Percentiles rank a stretch among this genome's conserved stretches.
Evolutionary conservation across 148 eudicot species (phyloP).

Genomic region (Spergularia bocconei): DNA sequence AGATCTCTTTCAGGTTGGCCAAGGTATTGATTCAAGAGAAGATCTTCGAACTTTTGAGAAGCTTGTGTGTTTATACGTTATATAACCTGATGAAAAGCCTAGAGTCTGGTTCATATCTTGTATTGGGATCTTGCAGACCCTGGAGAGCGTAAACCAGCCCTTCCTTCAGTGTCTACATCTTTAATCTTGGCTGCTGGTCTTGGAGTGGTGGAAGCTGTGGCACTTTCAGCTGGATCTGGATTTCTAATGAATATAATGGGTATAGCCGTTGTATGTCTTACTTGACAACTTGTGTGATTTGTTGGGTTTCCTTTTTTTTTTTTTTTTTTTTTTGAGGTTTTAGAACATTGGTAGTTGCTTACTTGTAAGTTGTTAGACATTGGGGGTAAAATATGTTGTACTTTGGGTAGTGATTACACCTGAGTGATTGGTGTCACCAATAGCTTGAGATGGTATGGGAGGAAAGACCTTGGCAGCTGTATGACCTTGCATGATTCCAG

Average conservation of each 20-base stretch:
- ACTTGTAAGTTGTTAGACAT: neutral
- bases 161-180: conserved; percentile 85
- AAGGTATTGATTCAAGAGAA: conserved; percentile 41
- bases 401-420: neutral
- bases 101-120: neutral
- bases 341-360: neutral
- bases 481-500: neutral
- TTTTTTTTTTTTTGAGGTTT: too few relatives aligned
- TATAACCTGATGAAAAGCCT: neutral
- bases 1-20: conserved; percentile 27
- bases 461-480: neutral
- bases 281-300: conserved; percentile 31
- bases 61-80: neutral
- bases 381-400: neutral
- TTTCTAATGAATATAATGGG: conserved; percentile 81
- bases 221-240: conserved; percentile 74
- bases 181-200: conserved; percentile 68
- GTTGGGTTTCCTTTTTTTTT: too few relatives aligned
- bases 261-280: conserved; percentile 83
- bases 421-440: neutral
- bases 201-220: conserved; percentile 80
- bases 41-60: conserved; percentile 1
- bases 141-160: conserved; percentile 40
- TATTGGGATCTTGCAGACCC: conserved; percentile 20
- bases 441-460: neutral